Evolutionary conservation across 2,329 filamentous ascomycete genomes (phyloP).

Genomic region (Calonectria naviculata): DNA sequence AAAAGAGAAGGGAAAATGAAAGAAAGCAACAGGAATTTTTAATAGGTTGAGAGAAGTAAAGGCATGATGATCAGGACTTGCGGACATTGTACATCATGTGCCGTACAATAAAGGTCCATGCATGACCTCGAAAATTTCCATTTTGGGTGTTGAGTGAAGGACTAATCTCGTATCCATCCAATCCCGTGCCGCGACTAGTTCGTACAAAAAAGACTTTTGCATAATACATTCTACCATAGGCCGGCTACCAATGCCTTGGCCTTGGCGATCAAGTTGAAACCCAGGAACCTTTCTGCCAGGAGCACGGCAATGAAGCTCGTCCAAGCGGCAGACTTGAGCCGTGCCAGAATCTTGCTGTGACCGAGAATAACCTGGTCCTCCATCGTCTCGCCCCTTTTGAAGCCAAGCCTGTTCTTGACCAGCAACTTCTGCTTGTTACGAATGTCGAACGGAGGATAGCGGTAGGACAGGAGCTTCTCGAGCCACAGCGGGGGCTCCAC

Average conservation of each 20-base stretch:
- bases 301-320: not conserved
- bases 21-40: too few relatives aligned
- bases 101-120: too few relatives aligned
- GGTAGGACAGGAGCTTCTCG: constrained; percentile 19
- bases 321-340: not conserved
- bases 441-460: not conserved
- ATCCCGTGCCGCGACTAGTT: not conserved
- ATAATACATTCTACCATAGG: not conserved
- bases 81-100: too few relatives aligned
- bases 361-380: not conserved
- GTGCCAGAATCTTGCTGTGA: not conserved
- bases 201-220: not conserved
- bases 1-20: too few relatives aligned
- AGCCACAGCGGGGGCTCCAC: constrained; percentile 41
- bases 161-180: not conserved
- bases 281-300: not conserved
- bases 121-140: too few relatives aligned
- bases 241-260: not conserved
- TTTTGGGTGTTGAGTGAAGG: too few relatives aligned
- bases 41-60: too few relatives aligned
- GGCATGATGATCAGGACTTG: too few relatives aligned
- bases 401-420: not conserved
- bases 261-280: not conserved
- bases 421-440: not conserved
- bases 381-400: not conserved